These are phyloP conservation scores for Talaromyces wortmannii DNA, from an alignment of 495 filamentous ascomycete species.

Conservation along the genomic window DNA sequence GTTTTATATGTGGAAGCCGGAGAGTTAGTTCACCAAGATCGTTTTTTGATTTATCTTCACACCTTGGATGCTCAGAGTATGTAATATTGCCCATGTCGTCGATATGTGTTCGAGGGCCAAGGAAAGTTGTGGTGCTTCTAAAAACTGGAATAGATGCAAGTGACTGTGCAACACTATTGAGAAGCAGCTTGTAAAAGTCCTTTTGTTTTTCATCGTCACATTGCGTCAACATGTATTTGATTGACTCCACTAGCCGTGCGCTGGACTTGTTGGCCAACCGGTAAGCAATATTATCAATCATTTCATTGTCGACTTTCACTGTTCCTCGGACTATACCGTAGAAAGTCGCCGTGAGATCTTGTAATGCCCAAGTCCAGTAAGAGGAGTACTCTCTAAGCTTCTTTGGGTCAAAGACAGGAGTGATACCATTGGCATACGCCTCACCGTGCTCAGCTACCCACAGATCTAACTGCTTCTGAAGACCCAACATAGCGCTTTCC, in stretches of 20 bases:
- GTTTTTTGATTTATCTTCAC: no score
- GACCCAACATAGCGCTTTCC: conserved; percentile 51
- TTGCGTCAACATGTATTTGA: conserved; percentile 16
- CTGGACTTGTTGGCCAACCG: not conserved
- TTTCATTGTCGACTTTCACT: conserved; percentile 89
- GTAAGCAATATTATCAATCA: conserved; percentile 76
- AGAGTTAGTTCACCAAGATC: no score
- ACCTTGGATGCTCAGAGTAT: conserved; percentile 5
- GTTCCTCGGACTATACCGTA: conserved; percentile 98
- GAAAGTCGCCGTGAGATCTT: conserved; percentile 96
- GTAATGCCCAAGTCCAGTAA: conserved; percentile 97
- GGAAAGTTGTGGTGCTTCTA: conserved; percentile 5
- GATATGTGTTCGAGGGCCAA: conserved; percentile 10
- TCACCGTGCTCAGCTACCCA: conserved; percentile 97
- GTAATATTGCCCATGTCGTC: conserved; percentile 7
- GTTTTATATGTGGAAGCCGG: no score
- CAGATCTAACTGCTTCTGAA: conserved; percentile 64
- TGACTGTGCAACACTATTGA: not conserved
- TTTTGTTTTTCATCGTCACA: conserved; percentile 6
- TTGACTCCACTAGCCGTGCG: conserved; percentile 5
- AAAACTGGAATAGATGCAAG: conserved; percentile 8
- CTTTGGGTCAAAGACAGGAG: conserved; percentile 82
- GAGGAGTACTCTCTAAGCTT: conserved; percentile 97
- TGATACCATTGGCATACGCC: conserved; percentile 91
- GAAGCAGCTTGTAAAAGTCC: conserved; percentile 5